Evolutionary conservation across 805 yeast species (phyloP), one percentile per base, ranked within the genome.

Genomic region (Pichia sporocuriosa): DNA sequence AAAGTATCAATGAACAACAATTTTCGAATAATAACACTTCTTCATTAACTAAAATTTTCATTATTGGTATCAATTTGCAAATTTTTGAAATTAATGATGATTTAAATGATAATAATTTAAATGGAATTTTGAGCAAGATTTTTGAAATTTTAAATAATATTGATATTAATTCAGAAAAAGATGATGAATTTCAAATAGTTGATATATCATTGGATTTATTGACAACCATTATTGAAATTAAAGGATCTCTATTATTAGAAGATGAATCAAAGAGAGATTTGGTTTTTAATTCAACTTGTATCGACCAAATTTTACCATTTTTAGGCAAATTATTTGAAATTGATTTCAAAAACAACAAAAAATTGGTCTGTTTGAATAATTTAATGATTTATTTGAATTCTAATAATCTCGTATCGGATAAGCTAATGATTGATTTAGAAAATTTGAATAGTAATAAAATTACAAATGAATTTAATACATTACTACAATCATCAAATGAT

Each of bases 121-220:
- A 44, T 23, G 37, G 25, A 23, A 43, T 48, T 16, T 51, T 54
- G 35, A 46, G 46, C 17, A 50, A 55, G 16, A 47, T 59, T 11
- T 43, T 54, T 40, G 41, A 52, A 2, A 52, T 49, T 23, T 54
- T 57, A 17, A 35, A 26, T 11, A 12, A 26, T 10, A 27, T n/a
- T n/a, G 21, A 35, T 16, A 8, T 25, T 4, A 35, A 35, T 21
- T 35, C 32, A 3, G 15, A 35, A 21, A 35, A 47, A 6, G 52
- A 54, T 19, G 45, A 65, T 10, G 65, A 35, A 2, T 61, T 83
- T 37, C 81, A 81, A 48, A 70, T 84, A 4, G 64, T 84, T 19
- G 95, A 86, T 51, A 69, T 81, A 1, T 68, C 83, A 0, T 62
- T 89, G 19, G 97, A 90, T 58, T 59, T 90, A 25, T 66, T 86